phyloP scores from a whole-genome alignment of 345 rosid species.

The Citrus sinensis region DVS_A1.0 CM039165.1:22987501-22988000 shows the following conservation, averaged over 20 bases:
- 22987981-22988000: neutral
- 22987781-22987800: constrained; percentile 74
- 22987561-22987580: neutral
- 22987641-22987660: neutral
- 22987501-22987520: neutral
- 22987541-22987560: neutral
- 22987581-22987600: neutral
- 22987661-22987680: neutral
- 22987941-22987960: constrained; percentile 48
- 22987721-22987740: neutral
- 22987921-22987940: constrained; percentile 51
- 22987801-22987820: constrained; percentile 47
- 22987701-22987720: neutral
- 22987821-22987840: constrained; percentile 79
- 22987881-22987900: constrained; percentile 90
- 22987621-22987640: neutral
- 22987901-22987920: constrained; percentile 60
- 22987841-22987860: constrained; percentile 82
- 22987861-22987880: constrained; percentile 92
- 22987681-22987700: neutral
- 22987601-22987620: neutral
- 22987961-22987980: neutral
- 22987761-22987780: constrained; percentile 90
- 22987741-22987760: constrained; percentile 48
- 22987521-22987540: neutral